These are phyloP conservation scores for Tuctoria greenei DNA, from an alignment of 176 grass and related monocot genomes.

Conservation along the genomic window DNA sequence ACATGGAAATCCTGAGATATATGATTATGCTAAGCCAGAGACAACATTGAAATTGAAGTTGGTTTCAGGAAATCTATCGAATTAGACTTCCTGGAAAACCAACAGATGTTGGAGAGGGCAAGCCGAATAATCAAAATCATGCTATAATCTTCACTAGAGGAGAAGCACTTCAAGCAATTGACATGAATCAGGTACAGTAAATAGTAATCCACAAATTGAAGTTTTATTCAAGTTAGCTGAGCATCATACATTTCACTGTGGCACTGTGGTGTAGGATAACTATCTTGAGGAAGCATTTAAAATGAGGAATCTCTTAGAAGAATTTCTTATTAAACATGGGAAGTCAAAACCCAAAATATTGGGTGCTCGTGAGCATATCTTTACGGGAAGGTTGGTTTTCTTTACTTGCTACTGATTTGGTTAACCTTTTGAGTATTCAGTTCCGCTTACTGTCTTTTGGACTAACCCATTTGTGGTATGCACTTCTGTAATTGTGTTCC, in stretches of 20 bases:
- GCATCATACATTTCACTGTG: slow-evolving; percentile 37
- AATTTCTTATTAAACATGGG: slow-evolving; percentile 49
- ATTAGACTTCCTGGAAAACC: slow-evolving; percentile 74
- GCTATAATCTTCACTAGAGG: slow-evolving; percentile 84
- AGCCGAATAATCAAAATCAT: slow-evolving; percentile 86
- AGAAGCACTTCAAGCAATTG: slow-evolving; percentile 80
- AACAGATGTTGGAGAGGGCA: slow-evolving; percentile 73
- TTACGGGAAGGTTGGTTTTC: slow-evolving; percentile 68
- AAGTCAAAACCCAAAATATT: slow-evolving; percentile 61
- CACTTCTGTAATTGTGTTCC: slow-evolving; percentile 16
- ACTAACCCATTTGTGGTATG: not conserved
- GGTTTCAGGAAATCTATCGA: slow-evolving; percentile 70
- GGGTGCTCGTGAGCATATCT: slow-evolving; percentile 81
- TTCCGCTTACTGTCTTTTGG: not conserved
- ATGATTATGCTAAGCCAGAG: not conserved
- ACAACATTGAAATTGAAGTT: slow-evolving; percentile 15
- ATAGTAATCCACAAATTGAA: slow-evolving; percentile 3
- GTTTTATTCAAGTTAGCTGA: slow-evolving; percentile 1
- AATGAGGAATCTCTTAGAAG: slow-evolving; percentile 74
- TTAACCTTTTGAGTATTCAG: slow-evolving; percentile 19
- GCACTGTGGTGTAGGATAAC: slow-evolving; percentile 55
- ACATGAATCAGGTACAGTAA: slow-evolving; percentile 68
- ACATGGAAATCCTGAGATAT: not conserved
- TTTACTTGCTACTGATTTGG: slow-evolving; percentile 5
- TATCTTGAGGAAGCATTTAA: slow-evolving; percentile 90